Base-by-base conservation (phyloP, 2,329 filamentous ascomycete genomes). In the Camillea tinctor region DNA sequence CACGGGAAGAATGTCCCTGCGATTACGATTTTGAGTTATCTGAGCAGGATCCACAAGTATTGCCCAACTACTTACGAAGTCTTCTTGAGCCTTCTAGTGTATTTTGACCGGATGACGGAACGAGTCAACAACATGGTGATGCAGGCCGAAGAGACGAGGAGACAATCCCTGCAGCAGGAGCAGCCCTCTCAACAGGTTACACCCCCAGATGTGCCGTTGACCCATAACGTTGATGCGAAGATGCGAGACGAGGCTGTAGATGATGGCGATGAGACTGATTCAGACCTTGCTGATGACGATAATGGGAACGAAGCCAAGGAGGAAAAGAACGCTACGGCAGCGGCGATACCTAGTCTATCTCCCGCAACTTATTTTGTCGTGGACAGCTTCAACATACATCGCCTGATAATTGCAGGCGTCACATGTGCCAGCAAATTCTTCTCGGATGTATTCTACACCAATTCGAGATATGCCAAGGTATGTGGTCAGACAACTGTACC, bases 401-500 rank as follows among this genome's bases (percentile, higher is more conserved):
- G 95, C 58, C 81, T 99, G 58, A 93, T 98, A 57, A 99, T 99
- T 73, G 92, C 95, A 1, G 95, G 94, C 40, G 95, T 99, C 51
- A 99, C 95, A 2, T 98, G 95, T 76, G 93, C 95, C 4, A 98
- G 94, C 85, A 99, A 99, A 77, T 99, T 98, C 82, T 99, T 99
- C 77, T 98, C 94, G 4, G 86, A 99, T 77, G 94, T 98, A 49
- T 99, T 99, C 71, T 99, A 98, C 74, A 99, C 95, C 9, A 99
- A 99, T 76, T 98, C 95, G 58, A 87, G 95, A 87, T 99, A 99
- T 75, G 95, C 95, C 61, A 99, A 98, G 90, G 95, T 97, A 82
- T 64, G 82, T 78, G 54, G 5, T 44, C 36, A 44, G 36, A 44
- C 5, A 15, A 44, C 36, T 30, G 26, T 30, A 44, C 21, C 21